phyloP scores from a whole-genome alignment of 2,329 filamentous ascomycete genomes.

The Sporothrix schenckii region DNA sequence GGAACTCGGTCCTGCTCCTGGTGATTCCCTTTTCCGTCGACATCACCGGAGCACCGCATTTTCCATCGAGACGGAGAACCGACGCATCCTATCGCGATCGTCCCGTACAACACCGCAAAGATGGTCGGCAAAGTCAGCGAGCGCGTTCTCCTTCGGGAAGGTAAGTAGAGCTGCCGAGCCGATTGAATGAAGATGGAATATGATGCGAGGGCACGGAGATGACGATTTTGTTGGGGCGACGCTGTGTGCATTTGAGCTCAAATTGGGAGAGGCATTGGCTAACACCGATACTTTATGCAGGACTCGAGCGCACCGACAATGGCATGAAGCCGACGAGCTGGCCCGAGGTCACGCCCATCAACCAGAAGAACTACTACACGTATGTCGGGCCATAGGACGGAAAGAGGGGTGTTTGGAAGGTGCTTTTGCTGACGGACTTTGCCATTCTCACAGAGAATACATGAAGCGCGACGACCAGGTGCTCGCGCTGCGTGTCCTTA shows the following conservation, averaged over 20 bases:
- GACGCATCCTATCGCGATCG: neutral
- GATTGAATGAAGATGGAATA: neutral
- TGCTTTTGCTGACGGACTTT: conserved; percentile 4
- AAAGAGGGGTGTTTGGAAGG: neutral
- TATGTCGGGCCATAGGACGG: conserved; percentile 50
- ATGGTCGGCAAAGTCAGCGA: conserved; percentile 70
- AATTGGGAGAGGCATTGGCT: neutral
- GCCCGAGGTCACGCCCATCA: conserved; percentile 91
- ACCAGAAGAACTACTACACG: conserved; percentile 99
- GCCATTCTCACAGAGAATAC: conserved; percentile 68
- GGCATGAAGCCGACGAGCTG: conserved; percentile 94
- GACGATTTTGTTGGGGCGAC: neutral
- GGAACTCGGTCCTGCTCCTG: conserved; percentile 19
- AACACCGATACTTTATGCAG: conserved; percentile 50
- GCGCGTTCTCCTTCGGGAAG: conserved; percentile 65
- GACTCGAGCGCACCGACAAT: conserved; percentile 95
- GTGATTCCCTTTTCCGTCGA: conserved; percentile 1
- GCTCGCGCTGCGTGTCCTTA: conserved; percentile 82
- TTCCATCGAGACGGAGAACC: neutral
- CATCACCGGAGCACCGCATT: conserved; percentile 5
- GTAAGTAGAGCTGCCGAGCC: conserved; percentile 45
- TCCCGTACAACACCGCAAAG: conserved; percentile 30
- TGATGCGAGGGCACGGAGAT: neutral
- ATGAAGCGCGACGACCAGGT: conserved; percentile 98
- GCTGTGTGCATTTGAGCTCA: neutral